These are phyloP conservation scores for Bolboschoenoplectus hybrid DNA, from an alignment of 202 grass and related monocot genomes.

Conservation along the genomic window DNA sequence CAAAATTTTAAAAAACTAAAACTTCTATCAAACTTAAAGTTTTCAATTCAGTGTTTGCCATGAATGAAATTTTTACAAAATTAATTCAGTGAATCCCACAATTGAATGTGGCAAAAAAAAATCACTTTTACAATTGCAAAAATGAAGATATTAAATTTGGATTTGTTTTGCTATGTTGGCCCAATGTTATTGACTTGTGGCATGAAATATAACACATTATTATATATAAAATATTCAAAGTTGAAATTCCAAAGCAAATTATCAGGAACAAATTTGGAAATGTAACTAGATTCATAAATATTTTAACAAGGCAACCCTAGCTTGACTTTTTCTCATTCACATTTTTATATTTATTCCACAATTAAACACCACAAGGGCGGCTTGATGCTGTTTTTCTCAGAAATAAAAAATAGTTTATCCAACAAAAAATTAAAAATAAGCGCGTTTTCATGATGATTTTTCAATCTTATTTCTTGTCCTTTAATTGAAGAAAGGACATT, in stretches of 20 bases:
- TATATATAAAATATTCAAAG: not conserved
- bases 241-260: not conserved
- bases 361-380: conserved; percentile 11
- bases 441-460: not conserved
- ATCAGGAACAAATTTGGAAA: not conserved
- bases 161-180: not conserved
- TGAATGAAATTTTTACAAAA: no score
- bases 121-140: not conserved
- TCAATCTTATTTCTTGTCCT: not conserved
- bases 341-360: not conserved
- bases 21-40: not conserved
- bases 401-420: not conserved
- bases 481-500: not conserved
- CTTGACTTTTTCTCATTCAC: not conserved
- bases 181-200: not conserved
- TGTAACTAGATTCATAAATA: not conserved
- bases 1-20: not conserved
- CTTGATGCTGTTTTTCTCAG: not conserved
- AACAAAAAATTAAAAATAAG: not conserved
- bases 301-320: not conserved
- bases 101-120: no score
- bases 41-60: not conserved
- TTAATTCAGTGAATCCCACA: no score
- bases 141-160: no score
- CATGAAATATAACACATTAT: not conserved